phyloP scores from a whole-genome alignment of 2,329 filamentous ascomycete genomes.

The Alternaria infectoria region DNA sequence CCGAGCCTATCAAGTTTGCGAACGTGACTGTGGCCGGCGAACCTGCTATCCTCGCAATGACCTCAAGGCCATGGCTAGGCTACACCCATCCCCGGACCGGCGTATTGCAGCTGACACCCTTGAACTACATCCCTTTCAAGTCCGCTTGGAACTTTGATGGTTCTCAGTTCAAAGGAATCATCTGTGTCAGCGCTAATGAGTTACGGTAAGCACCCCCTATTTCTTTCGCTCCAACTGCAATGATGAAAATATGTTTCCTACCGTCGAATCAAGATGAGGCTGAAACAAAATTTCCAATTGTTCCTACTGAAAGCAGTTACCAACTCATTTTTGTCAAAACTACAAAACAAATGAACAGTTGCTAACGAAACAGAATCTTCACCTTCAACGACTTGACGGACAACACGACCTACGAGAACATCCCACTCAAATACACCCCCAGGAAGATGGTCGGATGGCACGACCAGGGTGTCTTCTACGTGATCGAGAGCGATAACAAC shows the following conservation, averaged over 20 bases:
- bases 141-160: constrained; percentile 98
- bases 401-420: constrained; percentile 84
- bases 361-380: constrained; percentile 70
- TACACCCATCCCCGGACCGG: constrained; percentile 89
- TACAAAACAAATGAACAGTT: constrained; percentile 3
- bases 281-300: constrained; percentile 75
- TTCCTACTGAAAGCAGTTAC: constrained; percentile 80
- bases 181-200: constrained; percentile 89
- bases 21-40: constrained; percentile 87
- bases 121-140: constrained; percentile 86
- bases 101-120: constrained; percentile 87
- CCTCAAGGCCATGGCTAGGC: constrained; percentile 93
- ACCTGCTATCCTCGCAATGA: constrained; percentile 85
- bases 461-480: constrained; percentile 87
- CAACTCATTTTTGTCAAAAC: neutral
- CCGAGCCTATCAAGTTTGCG: constrained; percentile 88
- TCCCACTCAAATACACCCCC: constrained; percentile 88
- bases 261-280: constrained; percentile 53
- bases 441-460: constrained; percentile 87
- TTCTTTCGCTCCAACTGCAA: constrained; percentile 42
- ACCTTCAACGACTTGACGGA: constrained; percentile 85
- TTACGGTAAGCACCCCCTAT: constrained; percentile 69
- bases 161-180: constrained; percentile 93
- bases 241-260: constrained; percentile 68
- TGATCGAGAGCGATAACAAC: constrained; percentile 92